A percentile compares a stretch with the other conserved stretches of the same genome.
Evolutionary conservation across 345 rosid genomes (phyloP).

Genomic region (Gynandropsis gynandra): DNA sequence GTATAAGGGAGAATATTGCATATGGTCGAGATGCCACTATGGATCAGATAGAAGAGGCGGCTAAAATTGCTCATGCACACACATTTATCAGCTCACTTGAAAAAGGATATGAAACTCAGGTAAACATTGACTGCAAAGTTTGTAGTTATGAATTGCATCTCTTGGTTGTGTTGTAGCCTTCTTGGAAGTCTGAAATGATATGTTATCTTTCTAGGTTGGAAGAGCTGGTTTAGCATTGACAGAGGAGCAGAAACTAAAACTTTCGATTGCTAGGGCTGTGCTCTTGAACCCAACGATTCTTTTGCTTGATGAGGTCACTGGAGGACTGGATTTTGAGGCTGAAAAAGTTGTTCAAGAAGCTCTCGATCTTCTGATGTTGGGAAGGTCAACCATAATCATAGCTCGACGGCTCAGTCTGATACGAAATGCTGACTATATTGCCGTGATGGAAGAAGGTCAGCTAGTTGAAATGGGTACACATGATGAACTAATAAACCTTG

Average conservation of each 20-base stretch:
- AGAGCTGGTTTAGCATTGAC: slow-evolving; percentile 80
- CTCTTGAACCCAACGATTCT: slow-evolving; percentile 83
- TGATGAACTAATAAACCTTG: slow-evolving; percentile 64
- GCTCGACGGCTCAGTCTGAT: slow-evolving; percentile 91
- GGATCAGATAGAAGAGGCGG: slow-evolving; percentile 95
- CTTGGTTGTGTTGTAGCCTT: slow-evolving; percentile 9
- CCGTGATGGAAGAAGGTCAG: slow-evolving; percentile 98
- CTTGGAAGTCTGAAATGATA: slow-evolving; percentile 12
- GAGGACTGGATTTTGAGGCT: slow-evolving; percentile 98
- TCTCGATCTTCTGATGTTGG: slow-evolving; percentile 92
- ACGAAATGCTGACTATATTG: slow-evolving; percentile 90
- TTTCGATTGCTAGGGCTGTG: slow-evolving; percentile 97
- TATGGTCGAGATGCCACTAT: slow-evolving; percentile 76
- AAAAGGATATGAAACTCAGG: slow-evolving; percentile 91
- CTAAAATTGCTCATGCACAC: slow-evolving; percentile 92
- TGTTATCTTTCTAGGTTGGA: slow-evolving; percentile 56
- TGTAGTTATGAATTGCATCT: slow-evolving; percentile 6
- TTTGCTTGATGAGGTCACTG: slow-evolving; percentile 96
- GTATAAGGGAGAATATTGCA: slow-evolving; percentile 80
- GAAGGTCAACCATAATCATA: slow-evolving; percentile 91
- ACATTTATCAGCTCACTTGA: slow-evolving; percentile 84
- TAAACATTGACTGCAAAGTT: slow-evolving; percentile 16
- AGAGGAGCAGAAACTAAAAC: slow-evolving; percentile 89
- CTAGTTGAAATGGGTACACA: slow-evolving; percentile 99
- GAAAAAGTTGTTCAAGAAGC: slow-evolving; percentile 92